These are phyloP conservation scores for Neurospora intermedia DNA, from an alignment of 495 filamentous ascomycete genomes.

Conservation along the genomic window DNA sequence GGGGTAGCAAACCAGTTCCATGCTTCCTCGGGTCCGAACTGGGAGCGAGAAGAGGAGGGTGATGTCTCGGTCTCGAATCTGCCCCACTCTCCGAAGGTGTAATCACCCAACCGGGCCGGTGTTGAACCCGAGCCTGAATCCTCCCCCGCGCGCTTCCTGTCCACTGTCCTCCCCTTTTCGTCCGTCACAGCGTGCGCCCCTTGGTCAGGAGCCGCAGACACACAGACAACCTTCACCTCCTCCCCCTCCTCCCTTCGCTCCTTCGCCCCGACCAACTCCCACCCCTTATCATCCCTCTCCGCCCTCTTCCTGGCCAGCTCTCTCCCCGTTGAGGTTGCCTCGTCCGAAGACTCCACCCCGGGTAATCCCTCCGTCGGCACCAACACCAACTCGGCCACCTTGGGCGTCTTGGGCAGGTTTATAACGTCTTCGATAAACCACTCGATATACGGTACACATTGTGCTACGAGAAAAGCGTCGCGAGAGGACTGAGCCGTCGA, in stretches of 20 bases:
- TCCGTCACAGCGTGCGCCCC: background rate
- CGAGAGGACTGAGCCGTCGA: constrained; percentile 18
- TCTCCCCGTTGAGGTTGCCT: constrained; percentile 24
- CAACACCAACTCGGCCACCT: constrained; percentile 27
- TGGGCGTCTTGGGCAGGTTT: constrained; percentile 4
- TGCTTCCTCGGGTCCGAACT: background rate
- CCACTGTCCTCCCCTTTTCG: background rate
- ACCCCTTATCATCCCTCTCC: constrained; percentile 20
- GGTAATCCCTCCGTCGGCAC: constrained; percentile 28
- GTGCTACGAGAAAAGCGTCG: constrained; percentile 24
- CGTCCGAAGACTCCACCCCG: constrained; percentile 3
- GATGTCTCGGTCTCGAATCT: background rate
- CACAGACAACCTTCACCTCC: constrained; percentile 20
- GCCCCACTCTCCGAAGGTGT: background rate
- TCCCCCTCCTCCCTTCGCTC: constrained; percentile 30
- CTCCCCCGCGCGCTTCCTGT: background rate
- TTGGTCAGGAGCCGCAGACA: background rate
- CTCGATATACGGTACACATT: constrained; percentile 27
- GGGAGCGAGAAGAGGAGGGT: background rate
- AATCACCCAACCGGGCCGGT: background rate
- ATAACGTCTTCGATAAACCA: constrained; percentile 26
- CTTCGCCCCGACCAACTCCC: constrained; percentile 21
- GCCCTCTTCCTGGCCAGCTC: constrained; percentile 16
- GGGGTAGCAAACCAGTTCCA: background rate
- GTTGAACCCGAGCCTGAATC: background rate